Evolutionary conservation across 352 stramenopile genomes (phyloP), one percentile per base, ranked within the genome.

Genomic region (Pilasporangium apinafurcum): DNA sequence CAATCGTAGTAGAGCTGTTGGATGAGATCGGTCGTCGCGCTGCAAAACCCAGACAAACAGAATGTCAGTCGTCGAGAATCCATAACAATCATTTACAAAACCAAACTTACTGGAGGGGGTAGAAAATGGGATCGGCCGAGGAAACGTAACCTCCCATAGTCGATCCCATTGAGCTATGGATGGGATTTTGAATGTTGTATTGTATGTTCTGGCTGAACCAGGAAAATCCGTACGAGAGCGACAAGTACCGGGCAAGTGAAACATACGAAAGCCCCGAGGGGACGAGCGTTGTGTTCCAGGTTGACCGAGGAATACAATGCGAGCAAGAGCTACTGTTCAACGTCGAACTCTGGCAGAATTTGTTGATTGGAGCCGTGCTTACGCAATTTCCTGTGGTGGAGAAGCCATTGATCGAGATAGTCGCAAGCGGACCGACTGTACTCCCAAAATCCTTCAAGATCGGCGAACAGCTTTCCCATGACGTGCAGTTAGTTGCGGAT

Each of bases 121-220:
- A 89, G 58, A 84, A 92, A 36, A 89, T 72, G 8, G 77, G 74
- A 26, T 92, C 79, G 25, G 68, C 72, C 5, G 69, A 49, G 8
- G 66, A 66, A 4, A 51, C 51, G n/a, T 62, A 71, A 14, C 59
- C 71, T 12, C 48, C 62, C 58, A 92, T 78, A 4, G 65, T 60
- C 4, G 59, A 57, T 28, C 64, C 54, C 2, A 71, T 56, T 16
- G 60, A 49, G 39, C 75, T 83, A 54, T 91, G 78, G 32, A 91
- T 78, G n/a, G 68, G 67, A 31, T 86, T 75, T 45, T 87, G 76
- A 13, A 79, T 38, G 14, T 56, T 58, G 31, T 69, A 72, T 46
- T 86, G 71, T 18, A 88, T 55, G 36, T 82, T 83, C 24, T 71
- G 48, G 5, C 59, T 73, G 36, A 83, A 86, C 46, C 59, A 53